Base-by-base conservation (phyloP, 2,329 filamentous ascomycete species). In the Neophaeococcomyces mojaviensis region DNA sequence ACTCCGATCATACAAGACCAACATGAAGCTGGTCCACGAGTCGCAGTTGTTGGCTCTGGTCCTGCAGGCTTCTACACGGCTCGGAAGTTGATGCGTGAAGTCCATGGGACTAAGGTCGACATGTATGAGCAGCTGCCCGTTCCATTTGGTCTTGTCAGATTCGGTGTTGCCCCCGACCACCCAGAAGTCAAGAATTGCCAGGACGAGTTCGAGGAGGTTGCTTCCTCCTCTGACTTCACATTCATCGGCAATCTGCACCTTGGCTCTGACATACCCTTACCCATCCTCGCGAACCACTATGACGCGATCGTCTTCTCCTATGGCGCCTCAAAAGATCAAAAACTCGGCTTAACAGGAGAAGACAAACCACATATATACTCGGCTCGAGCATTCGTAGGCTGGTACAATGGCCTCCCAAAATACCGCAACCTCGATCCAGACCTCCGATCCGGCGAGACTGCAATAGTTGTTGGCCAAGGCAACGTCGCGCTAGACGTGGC, bases 161-260 rank as follows among this genome's bases (percentile, higher is more conserved):
- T 92, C 61, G 92, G 92, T 7, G 92, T 98, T 48, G 94, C 92
- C n/a, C 92, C 92, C 4, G 92, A 98, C 63, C 92, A 98, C 67
- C 90, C 92, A 0, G 90, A 98, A 69, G 92, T 98, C 55, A 98
- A 98, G 88, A 97, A 96, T 62, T 97, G 90, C 63, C 83, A 94
- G 70, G 87, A 92, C 12, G 95, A 88, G 58, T 96, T 98, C 58
- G 81, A 85, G 53, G 85, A 95, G 61, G 85, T 97, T 32, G 92
- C 90, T 1, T 72, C 77, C 26, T 89, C 85, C 2, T 78, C 85
- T 1, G 78, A 82, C 44, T 97, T 97, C 67, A 87, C 82, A 43
- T 98, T 96, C 61, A 74, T 96, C 38, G 92, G 92, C 46, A 98
- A 98, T 60, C 77, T 94, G 36, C 78, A 84, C 4, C 75, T 98